Evolutionary conservation across 129 eudicot species (phyloP).

Genomic region (Saposhnikovia divaricata): DNA sequence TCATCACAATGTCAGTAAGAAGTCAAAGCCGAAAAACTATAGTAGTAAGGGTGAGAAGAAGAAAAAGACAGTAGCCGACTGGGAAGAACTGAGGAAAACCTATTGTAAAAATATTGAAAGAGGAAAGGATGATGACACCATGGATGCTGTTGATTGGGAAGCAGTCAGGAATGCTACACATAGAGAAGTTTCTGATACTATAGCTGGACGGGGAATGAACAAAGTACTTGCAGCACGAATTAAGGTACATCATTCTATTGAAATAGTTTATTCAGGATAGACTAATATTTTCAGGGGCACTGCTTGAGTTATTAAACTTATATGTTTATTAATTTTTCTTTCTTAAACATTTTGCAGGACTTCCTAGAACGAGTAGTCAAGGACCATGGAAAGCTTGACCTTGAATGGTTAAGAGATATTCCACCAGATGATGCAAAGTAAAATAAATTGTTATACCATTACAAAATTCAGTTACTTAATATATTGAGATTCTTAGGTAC

Average conservation of each 20-base stretch:
- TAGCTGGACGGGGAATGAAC: slow-evolving; percentile 31
- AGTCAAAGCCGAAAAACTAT: neutral
- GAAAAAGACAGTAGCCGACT: slow-evolving; percentile 2
- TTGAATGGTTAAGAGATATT: slow-evolving; percentile 81
- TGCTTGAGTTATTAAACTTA: neutral
- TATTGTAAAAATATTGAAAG: neutral
- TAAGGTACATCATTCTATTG: slow-evolving; percentile 10
- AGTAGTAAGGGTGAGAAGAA: neutral
- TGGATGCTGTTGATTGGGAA: slow-evolving; percentile 38
- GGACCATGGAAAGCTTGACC: slow-evolving; percentile 65
- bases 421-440: slow-evolving; percentile 78
- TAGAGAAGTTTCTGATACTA: slow-evolving; percentile 19
- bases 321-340: neutral
- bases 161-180: slow-evolving; percentile 31
- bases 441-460: neutral
- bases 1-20: neutral
- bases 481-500: neutral
- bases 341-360: slow-evolving; percentile 29
- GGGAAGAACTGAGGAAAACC: slow-evolving; percentile 18
- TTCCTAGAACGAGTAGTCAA: slow-evolving; percentile 46
- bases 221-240: slow-evolving; percentile 28
- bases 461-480: neutral
- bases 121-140: slow-evolving; percentile 7
- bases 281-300: neutral
- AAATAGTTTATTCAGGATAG: neutral